phyloP scores from a whole-genome alignment of 1,139 yeast genomes.

The Yamadazyma buinensis region DNA sequence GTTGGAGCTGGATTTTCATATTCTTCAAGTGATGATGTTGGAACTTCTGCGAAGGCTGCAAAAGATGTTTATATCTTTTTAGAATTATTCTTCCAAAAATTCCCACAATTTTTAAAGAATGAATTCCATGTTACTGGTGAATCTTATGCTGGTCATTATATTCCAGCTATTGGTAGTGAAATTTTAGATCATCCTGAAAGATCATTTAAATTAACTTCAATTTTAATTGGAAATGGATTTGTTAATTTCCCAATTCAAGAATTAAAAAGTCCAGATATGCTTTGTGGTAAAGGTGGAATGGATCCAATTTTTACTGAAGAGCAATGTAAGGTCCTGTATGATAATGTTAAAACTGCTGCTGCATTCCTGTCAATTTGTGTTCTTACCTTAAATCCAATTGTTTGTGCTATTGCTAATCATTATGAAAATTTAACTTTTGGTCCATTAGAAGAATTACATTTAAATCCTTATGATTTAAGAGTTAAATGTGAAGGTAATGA shows the following conservation, averaged over 20 bases:
- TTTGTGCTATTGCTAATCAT: conserved; percentile 53
- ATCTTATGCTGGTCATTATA: conserved; percentile 80
- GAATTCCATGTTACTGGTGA: conserved; percentile 79
- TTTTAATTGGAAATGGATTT: conserved; percentile 75
- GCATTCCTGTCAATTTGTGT: conserved; percentile 29
- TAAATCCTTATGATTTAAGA: conserved; percentile 70
- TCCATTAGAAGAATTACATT: conserved; percentile 56
- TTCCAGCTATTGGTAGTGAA: conserved; percentile 70
- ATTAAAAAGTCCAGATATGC: conserved; percentile 61
- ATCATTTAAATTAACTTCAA: conserved; percentile 58
- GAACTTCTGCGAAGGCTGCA: conserved; percentile 64
- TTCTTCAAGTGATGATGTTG: conserved; percentile 43
- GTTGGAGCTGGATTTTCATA: conserved; percentile 80
- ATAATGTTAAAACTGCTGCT: conserved; percentile 50
- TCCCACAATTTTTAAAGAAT: conserved; percentile 50
- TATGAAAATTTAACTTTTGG: conserved; percentile 41
- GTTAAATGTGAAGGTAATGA: conserved; percentile 47
- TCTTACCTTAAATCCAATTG: conserved; percentile 20
- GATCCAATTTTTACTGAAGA: conserved; percentile 68
- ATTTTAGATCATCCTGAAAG: conserved; percentile 59
- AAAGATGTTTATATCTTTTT: conserved; percentile 69
- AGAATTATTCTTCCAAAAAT: conserved; percentile 65
- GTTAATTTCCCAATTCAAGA: conserved; percentile 76
- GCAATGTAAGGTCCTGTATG: conserved; percentile 66
- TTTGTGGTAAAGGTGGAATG: conserved; percentile 78